phyloP scores from a whole-genome alignment of 345 rosid species.

The Aegle marmelos region DNA sequence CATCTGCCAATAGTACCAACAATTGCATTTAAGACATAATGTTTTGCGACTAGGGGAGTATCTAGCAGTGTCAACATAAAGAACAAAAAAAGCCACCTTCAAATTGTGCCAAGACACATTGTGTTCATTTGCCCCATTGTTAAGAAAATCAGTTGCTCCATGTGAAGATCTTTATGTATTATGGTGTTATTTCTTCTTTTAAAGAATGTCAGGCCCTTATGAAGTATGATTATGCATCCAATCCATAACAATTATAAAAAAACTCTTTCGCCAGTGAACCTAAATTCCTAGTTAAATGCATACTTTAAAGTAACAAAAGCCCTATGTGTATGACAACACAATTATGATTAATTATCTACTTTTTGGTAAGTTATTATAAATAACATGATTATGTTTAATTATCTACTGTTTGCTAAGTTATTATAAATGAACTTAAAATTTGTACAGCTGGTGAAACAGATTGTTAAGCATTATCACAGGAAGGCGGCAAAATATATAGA shows the following conservation, averaged over 20 bases:
- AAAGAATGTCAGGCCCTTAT: background rate
- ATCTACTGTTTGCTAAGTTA: background rate
- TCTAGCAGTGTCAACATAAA: background rate
- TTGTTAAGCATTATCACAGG: background rate
- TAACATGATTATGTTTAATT: background rate
- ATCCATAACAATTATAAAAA: background rate
- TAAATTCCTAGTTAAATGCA: background rate
- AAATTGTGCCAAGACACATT: background rate
- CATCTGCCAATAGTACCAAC: background rate
- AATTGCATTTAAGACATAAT: background rate
- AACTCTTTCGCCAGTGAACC: background rate
- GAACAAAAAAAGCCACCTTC: background rate
- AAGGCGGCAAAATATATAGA: background rate
- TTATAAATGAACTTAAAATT: background rate
- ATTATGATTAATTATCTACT: background rate
- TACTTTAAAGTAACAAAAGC: background rate
- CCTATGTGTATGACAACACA: background rate
- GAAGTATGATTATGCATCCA: background rate
- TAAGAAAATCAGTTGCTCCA: background rate
- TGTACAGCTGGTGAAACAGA: background rate
- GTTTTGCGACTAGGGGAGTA: too few species aligned
- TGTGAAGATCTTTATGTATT: background rate
- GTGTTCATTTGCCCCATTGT: background rate
- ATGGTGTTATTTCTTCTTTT: background rate
- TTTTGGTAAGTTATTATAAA: background rate